Conservation (phyloP, 352 stramenopile genomes). For the Pythium phragmitis region DNA sequence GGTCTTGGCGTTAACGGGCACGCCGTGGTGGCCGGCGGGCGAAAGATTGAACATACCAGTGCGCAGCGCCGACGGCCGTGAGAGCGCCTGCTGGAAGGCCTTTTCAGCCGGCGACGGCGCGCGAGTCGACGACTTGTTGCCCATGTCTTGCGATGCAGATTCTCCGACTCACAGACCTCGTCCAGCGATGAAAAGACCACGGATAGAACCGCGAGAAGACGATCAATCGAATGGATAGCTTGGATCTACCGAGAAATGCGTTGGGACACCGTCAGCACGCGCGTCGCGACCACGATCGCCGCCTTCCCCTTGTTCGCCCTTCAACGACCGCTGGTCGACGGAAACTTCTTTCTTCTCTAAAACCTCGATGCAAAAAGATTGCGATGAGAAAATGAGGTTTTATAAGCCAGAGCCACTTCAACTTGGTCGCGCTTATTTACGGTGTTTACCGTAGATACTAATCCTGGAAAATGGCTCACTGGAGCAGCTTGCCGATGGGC, state of each 20-base stretch:
- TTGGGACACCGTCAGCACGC: neutral
- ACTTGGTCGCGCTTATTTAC: constrained; percentile 21
- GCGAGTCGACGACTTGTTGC: constrained; percentile 56
- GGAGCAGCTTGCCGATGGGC: constrained; percentile 69
- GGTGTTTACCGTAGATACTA: constrained; percentile 12
- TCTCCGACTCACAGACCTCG: constrained; percentile 1
- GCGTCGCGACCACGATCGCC: neutral
- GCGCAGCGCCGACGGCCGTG: constrained; percentile 38
- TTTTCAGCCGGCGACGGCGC: constrained; percentile 35
- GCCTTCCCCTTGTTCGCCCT: constrained; percentile 6
- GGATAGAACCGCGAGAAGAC: neutral
- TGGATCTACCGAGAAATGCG: neutral
- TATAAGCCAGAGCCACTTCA: constrained; percentile 23
- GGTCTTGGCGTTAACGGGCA: constrained; percentile 56
- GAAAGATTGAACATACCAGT: constrained; percentile 48
- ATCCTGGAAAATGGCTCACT: neutral
- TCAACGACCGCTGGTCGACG: constrained; percentile 7
- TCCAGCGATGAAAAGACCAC: neutral
- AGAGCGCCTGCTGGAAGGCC: constrained; percentile 42
- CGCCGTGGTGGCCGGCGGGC: constrained; percentile 57
- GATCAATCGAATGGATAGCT: neutral
- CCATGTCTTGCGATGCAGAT: constrained; percentile 33
- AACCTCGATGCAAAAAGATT: constrained; percentile 1
- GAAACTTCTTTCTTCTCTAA: neutral
- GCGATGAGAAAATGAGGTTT: constrained; percentile 12